Conservation (phyloP, 139 green algal species). For the Dunaliella primolecta region DNA sequence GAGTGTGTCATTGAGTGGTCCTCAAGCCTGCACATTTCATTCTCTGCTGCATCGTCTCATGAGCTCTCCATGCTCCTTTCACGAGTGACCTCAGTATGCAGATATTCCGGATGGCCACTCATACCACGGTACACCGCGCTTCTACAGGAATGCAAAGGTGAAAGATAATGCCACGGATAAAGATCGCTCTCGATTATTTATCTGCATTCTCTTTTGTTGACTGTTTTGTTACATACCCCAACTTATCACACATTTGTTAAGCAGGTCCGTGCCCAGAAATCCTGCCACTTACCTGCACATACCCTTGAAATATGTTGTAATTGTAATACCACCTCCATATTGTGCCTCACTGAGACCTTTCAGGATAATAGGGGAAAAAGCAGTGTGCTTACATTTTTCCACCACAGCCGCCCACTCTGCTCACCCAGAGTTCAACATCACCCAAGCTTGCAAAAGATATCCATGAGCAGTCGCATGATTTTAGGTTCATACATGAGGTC, state of each 20-base stretch:
- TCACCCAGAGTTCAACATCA: background rate
- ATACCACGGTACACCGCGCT: conserved; percentile 70
- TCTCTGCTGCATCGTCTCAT: no score
- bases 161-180: background rate
- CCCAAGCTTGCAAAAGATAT: no score
- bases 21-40: no score
- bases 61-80: background rate
- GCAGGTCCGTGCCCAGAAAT: background rate
- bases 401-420: background rate
- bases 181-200: background rate
- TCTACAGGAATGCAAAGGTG: conserved; percentile 53
- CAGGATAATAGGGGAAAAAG: background rate
- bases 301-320: background rate
- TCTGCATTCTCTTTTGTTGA: background rate
- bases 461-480: no score
- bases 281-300: background rate
- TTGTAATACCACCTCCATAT: background rate
- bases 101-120: conserved; percentile 69
- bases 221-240: no score
- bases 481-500: background rate
- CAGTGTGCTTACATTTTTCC: background rate
- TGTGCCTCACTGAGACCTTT: no score
- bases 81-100: no score
- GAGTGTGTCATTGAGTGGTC: no score
- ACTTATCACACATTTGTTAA: conserved; percentile 1